Base-by-base conservation (phyloP, 495 filamentous ascomycete genomes). In the Hypoxylon perforatum region DNA sequence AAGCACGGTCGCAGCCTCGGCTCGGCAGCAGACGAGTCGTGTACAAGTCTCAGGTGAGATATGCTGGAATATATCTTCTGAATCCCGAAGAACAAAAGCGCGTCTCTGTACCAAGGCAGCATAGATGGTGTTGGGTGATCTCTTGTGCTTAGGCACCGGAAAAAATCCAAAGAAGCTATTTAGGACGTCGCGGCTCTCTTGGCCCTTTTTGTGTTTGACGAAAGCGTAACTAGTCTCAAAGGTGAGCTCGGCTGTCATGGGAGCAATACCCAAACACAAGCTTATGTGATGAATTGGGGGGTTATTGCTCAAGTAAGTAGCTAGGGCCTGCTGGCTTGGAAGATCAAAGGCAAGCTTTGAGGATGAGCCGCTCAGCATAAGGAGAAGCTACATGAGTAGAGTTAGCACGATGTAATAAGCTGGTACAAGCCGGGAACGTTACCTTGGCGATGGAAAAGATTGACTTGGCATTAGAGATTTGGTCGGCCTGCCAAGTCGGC, bases 241-340 rank as follows among this genome's bases (percentile, higher is more conserved):
- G 23, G 35, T 18, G 15, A 55, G 35, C 51, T 55, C 35, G 22
- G 35, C 51, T 8, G 51, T 55, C 18, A 55, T 3, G 15, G 51
- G 51, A 14, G 38, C 22, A 30, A 56, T 17, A 39, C 14, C 22
- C 17, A 11, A 30, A 47, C 42, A 57, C 11, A 21, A 48, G 6
- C 36, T 35, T 15, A 35, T 23, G 8, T 35, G 54, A 19, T 57
- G 38, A 39, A 4, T 35, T 5, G 38, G 6, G 1, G 41, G 54
- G 2, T 19, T 18, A 11, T 41, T 9, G 4, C 41, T 57, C n/a
- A 46, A 23, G 22, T 47, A 36, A 19, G 42, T 36, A 21, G 22
- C 21, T 19, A 57, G 54, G 41, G 42, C 41, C 42, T 57, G 54
- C 21, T 47, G 54, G 42, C 42, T 57, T 36, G 23, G 23, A 21